Evolutionary conservation across 176 grass and related monocot species (phyloP).

Genomic region (Raddia distichophylla): DNA sequence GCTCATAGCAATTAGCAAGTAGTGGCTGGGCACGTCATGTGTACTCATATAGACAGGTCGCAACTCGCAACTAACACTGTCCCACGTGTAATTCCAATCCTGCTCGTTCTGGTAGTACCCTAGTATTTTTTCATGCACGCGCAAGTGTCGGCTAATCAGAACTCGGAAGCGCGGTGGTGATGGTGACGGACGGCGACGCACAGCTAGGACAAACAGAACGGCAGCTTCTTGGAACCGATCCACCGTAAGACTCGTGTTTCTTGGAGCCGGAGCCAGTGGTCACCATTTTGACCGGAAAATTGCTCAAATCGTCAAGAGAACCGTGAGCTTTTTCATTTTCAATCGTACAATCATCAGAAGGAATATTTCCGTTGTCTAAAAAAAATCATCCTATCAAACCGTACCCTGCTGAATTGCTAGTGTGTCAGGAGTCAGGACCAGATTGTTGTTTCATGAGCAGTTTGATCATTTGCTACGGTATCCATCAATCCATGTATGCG

Average conservation of each 20-base stretch:
- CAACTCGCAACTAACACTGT: too few relatives aligned
- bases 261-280: neutral
- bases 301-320: neutral
- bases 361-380: too few relatives aligned
- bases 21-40: too few relatives aligned
- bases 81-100: neutral
- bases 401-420: neutral
- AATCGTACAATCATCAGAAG: too few relatives aligned
- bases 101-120: neutral
- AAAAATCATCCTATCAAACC: neutral
- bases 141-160: neutral
- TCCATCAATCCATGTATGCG: neutral
- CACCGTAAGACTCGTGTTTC: neutral
- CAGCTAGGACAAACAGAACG: neutral
- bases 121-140: neutral
- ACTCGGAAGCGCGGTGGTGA: neutral
- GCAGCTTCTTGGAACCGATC: conserved; percentile 10
- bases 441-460: neutral
- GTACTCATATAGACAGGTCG: too few relatives aligned
- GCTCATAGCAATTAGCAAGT: too few relatives aligned
- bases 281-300: conserved; percentile 15
- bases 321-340: neutral
- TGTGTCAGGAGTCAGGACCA: neutral
- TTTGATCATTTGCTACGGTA: neutral
- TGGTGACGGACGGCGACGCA: too few relatives aligned